Conservation (phyloP, 2,329 filamentous ascomycete species). For the Echinosphaeria canescens region DNA sequence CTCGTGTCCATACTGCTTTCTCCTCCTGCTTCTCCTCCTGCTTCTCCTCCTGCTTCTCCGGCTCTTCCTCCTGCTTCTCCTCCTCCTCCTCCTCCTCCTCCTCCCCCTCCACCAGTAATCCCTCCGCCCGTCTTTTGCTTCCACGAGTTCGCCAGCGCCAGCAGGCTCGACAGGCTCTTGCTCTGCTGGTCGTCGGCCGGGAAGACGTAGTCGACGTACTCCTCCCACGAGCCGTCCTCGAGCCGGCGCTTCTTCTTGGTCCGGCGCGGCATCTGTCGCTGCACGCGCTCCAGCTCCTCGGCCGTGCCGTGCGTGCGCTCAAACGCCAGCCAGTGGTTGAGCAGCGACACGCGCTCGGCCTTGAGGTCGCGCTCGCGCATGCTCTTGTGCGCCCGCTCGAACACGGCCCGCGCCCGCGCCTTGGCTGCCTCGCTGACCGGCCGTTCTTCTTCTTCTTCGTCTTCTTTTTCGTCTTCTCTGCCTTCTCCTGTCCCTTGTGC, state of each 20-base stretch:
- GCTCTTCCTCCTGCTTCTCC: no score
- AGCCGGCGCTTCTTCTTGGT: constrained; percentile 83
- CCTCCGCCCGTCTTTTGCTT: constrained; percentile 40
- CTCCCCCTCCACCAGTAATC: constrained; percentile 8
- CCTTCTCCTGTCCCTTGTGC: no score
- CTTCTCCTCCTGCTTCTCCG: no score
- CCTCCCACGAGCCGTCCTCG: constrained; percentile 86
- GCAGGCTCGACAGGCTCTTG: constrained; percentile 60
- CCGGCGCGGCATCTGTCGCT: constrained; percentile 82
- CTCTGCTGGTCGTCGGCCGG: constrained; percentile 81
- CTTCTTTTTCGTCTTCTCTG: constrained; percentile 35
- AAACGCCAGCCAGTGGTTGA: constrained; percentile 85
- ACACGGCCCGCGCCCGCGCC: constrained; percentile 58
- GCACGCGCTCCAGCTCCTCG: constrained; percentile 60
- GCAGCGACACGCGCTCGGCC: constrained; percentile 78
- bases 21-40: no score
- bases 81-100: no score
- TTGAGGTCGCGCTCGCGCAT: constrained; percentile 85
- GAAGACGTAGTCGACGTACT: constrained; percentile 96
- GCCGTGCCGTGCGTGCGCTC: constrained; percentile 63
- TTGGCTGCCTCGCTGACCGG: constrained; percentile 70
- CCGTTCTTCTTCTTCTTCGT: constrained; percentile 40
- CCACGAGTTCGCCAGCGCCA: constrained; percentile 77
- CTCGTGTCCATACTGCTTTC: no score
- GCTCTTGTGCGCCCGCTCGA: constrained; percentile 63